These are phyloP conservation scores for Murraya koenigii DNA, from an alignment of 345 rosid genomes.

Conservation along the genomic window DNA sequence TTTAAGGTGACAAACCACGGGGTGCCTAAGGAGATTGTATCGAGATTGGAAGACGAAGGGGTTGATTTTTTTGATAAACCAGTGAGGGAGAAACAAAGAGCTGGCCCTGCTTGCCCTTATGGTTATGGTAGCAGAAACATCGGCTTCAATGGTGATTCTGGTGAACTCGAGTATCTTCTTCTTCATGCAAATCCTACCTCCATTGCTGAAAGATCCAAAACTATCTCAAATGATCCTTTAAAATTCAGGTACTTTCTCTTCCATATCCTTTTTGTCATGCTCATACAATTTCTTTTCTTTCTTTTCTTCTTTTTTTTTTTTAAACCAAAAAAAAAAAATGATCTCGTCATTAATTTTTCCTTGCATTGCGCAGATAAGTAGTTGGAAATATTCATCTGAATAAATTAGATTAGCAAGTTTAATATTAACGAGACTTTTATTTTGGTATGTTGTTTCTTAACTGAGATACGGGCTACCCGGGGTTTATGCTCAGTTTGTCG, in stretches of 20 bases:
- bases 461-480: slow-evolving; percentile 7
- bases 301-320: no score
- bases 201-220: slow-evolving; percentile 43
- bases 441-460: background rate
- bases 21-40: slow-evolving; percentile 35
- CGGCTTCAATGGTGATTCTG: slow-evolving; percentile 82
- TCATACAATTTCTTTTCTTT: no score
- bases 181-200: slow-evolving; percentile 66
- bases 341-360: no score
- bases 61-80: slow-evolving; percentile 62
- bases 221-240: slow-evolving; percentile 57
- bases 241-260: slow-evolving; percentile 69
- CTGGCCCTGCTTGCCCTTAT: slow-evolving; percentile 75
- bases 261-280: no score
- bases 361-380: no score
- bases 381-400: no score
- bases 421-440: no score
- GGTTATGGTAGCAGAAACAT: slow-evolving; percentile 93
- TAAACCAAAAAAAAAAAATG: no score
- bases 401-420: no score
- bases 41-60: slow-evolving; percentile 63
- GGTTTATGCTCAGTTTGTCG: slow-evolving; percentile 15
- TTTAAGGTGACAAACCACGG: slow-evolving; percentile 84
- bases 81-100: slow-evolving; percentile 52
- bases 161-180: slow-evolving; percentile 89